A percentile compares a stretch with the other conserved stretches of the same genome.
phyloP scores from a whole-genome alignment of 2,329 filamentous ascomycete species.

The Arthrobotrys pseudoclavata region DNA sequence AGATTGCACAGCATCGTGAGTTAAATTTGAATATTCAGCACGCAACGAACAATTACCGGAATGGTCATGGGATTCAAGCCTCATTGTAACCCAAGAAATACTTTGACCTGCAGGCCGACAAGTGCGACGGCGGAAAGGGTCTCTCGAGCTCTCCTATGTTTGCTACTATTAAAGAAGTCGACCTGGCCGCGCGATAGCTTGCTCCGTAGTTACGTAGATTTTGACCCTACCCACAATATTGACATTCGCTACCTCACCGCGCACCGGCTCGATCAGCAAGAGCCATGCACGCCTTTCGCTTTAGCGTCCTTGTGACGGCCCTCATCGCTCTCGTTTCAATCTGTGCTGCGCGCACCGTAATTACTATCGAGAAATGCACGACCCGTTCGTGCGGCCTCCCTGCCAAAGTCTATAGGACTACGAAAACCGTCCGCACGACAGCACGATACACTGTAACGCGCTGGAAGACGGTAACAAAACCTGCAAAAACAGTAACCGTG shows the following conservation, averaged over 20 bases:
- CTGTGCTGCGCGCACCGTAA: slow-evolving; percentile 19
- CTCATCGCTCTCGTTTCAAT: slow-evolving; percentile 37
- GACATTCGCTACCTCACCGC: slow-evolving; percentile 11
- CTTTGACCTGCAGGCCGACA: not conserved
- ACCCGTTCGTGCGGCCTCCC: slow-evolving; percentile 20
- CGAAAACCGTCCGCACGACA: slow-evolving; percentile 18
- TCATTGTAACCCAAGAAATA: slow-evolving; percentile 16
- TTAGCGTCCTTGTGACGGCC: slow-evolving; percentile 7
- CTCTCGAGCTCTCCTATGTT: not conserved
- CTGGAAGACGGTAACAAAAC: slow-evolving; percentile 11
- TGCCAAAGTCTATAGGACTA: slow-evolving; percentile 16
- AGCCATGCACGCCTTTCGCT: slow-evolving; percentile 20
- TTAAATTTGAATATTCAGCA: not conserved
- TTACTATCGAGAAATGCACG: slow-evolving; percentile 15
- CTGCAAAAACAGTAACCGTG: not conserved
- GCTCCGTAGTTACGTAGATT: not conserved
- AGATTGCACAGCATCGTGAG: not conserved
- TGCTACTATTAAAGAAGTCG: slow-evolving; percentile 2
- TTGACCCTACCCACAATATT: not conserved
- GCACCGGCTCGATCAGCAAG: not conserved
- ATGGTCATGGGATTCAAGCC: slow-evolving; percentile 26
- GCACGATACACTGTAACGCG: slow-evolving; percentile 16
- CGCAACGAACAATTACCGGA: not conserved
- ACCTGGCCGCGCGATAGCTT: not conserved
- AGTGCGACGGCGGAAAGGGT: not conserved